Conservation (phyloP, 1,284 basidiomycete genomes). For the Malassezia slooffiae region DNA sequence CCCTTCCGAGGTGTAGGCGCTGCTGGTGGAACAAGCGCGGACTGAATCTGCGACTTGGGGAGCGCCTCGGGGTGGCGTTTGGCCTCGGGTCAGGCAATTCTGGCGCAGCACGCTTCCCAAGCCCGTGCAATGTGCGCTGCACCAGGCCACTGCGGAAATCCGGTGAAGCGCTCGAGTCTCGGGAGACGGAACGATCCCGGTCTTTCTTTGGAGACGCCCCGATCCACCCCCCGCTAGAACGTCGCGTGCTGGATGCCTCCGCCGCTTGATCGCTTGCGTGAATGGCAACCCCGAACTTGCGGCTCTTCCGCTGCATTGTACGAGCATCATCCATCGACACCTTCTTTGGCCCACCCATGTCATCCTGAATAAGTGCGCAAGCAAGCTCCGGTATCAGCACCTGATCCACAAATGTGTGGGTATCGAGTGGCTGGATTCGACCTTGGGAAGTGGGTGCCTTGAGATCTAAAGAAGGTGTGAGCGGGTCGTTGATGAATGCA, state of each 20-base stretch:
- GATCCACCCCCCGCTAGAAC: slow-evolving; percentile 5
- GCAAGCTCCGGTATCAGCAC: slow-evolving; percentile 14
- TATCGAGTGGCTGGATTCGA: slow-evolving; percentile 5
- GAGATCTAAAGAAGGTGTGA: slow-evolving; percentile 10
- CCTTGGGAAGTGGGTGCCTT: background rate
- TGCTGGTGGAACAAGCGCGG: no score
- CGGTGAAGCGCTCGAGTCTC: no score
- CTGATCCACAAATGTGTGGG: slow-evolving; percentile 3
- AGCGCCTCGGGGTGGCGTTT: no score
- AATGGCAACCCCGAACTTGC: slow-evolving; percentile 15
- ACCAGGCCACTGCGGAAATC: no score
- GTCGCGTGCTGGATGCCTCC: background rate
- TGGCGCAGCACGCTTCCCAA: no score
- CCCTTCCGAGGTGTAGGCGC: no score
- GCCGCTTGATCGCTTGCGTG: slow-evolving; percentile 5
- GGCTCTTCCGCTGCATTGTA: slow-evolving; percentile 3
- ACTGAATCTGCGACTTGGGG: no score
- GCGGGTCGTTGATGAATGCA: slow-evolving; percentile 10
- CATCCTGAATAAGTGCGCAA: slow-evolving; percentile 15
- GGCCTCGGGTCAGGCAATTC: no score
- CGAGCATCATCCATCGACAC: slow-evolving; percentile 1
- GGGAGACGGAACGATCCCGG: no score
- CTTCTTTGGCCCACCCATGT: slow-evolving; percentile 6
- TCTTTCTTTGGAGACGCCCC: slow-evolving; percentile 10
- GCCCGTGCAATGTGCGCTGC: no score